Evolutionary conservation across 176 grass and related monocot genomes (phyloP), one percentile per base, ranked within the genome.

Genomic region (Rhynchospora pubera): DNA sequence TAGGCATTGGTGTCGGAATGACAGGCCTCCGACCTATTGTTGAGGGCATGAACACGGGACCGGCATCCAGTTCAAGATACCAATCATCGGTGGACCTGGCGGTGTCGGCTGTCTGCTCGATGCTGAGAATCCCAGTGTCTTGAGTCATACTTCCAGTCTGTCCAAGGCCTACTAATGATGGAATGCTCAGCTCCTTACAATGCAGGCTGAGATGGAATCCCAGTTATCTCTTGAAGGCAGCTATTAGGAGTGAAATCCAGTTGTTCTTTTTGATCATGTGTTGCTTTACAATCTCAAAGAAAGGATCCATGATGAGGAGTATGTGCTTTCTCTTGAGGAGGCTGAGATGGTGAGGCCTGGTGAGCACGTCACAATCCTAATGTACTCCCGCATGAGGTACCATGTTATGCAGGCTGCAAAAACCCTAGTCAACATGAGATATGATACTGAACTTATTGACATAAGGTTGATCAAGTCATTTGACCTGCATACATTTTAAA

Each of bases 21-120:
- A 92, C 84, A 16, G 94, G 91, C 9, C 61, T 92, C 82, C 86
- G 85, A 52, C 91, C 94, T 39, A 80, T 94, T 82, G 80, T 94
- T 71, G 94, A 97, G 85, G 94, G 94, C 61, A 97, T 92, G 91
- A 94, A 94, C 84, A 92, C 92, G 94, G 91, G n/a, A n/a, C n/a
- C n/a, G 91, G 94, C 9, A 90, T 91, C 11, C 91, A 97, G 79
- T 97, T 97, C 62, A 94, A 91, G 56, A 94, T 97, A 48, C 91
- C 94, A 76, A 61, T 97, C 13, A 97, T 97, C 34, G 77, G 91
- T 64, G 94, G 91, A 16, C 94, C 94, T 0, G 91, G 94, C 55
- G 94, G 94, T 43, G 91, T 97, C 46, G 94, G 91, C 28, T 84
- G 89, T 21, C 94, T 92, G 86, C 91, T 97, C 22, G 91, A 88